Evolutionary conservation across 148 eudicot species (phyloP).

Genomic region (Diospyros kaki): DNA sequence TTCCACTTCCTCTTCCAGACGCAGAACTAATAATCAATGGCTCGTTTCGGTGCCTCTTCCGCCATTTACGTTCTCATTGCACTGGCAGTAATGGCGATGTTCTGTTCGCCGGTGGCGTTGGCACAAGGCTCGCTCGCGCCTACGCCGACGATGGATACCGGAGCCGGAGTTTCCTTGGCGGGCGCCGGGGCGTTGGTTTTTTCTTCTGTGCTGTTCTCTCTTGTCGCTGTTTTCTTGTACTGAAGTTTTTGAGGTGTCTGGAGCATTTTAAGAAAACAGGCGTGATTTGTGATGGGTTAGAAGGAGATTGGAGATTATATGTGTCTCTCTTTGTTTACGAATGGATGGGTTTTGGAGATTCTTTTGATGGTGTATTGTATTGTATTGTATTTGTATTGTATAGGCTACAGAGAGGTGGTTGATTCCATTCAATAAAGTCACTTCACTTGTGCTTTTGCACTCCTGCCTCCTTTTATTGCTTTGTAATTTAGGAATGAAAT

Average conservation of each 20-base stretch:
- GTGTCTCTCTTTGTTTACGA: too few relatives aligned
- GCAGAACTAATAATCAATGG: background rate
- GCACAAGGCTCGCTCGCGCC: slow-evolving; percentile 3
- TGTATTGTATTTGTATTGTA: too few relatives aligned
- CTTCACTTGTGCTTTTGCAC: too few relatives aligned
- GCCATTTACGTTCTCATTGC: slow-evolving; percentile 1
- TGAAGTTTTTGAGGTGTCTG: background rate
- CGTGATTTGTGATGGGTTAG: too few relatives aligned
- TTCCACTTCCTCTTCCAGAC: background rate
- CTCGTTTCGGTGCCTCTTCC: background rate
- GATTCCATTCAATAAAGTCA: too few relatives aligned
- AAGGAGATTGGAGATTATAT: too few relatives aligned
- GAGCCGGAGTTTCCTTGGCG: background rate
- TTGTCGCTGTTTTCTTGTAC: background rate
- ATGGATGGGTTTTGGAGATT: too few relatives aligned
- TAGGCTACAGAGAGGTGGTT: too few relatives aligned
- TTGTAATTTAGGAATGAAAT: too few relatives aligned
- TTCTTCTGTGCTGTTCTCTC: background rate
- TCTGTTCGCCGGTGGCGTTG: background rate
- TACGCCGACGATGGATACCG: background rate
- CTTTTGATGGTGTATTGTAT: too few relatives aligned
- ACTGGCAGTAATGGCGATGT: background rate
- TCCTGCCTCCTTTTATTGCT: too few relatives aligned
- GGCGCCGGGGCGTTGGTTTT: background rate
- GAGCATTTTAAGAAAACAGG: too few relatives aligned